Base-by-base conservation (phyloP, 805 yeast species). In the Saturnispora sekii region DNA sequence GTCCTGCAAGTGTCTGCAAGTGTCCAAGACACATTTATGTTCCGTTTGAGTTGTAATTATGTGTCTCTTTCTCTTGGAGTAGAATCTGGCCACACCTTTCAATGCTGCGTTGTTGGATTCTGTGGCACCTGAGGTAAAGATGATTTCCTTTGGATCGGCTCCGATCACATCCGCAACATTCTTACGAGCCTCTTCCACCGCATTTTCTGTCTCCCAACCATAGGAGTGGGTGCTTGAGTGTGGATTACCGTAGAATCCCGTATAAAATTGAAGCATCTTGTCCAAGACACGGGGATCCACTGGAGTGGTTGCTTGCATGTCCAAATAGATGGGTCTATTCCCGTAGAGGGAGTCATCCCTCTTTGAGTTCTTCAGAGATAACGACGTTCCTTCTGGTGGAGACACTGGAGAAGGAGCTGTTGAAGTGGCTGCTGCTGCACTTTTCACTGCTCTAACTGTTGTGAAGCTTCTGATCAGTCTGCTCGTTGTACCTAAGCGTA, bases 261-360 rank as follows among this genome's bases (percentile, higher is more conserved):
- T 90, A 63, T 77, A 84, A 59, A 81, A 87, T 55, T 76, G 77
- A 54, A 86, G 62, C 95, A 86, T 87, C 53, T 79, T 81, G 60
- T 86, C 96, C 53, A 93, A 66, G 9, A 93, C 99, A 45, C 99
- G 73, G 30, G 98, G 98, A 61, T 93, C 99, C 1, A 93, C 84
- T 26, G 97, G 98, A 0, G 99, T 90, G 0, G 99, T 93, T 29
- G 98, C 97, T 67, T 93, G 99, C 75, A 89, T 89, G 58, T 93
- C 99, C 58, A 93, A 68, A 65, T 93, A 93, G 51, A 93, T 93
- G 9, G 99, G 98, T 55, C 97, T 76, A 9, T 83, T 70, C 43
- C 93, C 94, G 55, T 50, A 63, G 39, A 49, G n/a, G 3, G 59
- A 65, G 38, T 64, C 68, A 54, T 72, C 76, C 48, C 78, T 62